A percentile compares a stretch with the other conserved stretches of the same genome.
These are phyloP conservation scores for Petunia hybrid DNA, from an alignment of 305 asterid species.

Conservation along the genomic window DNA sequence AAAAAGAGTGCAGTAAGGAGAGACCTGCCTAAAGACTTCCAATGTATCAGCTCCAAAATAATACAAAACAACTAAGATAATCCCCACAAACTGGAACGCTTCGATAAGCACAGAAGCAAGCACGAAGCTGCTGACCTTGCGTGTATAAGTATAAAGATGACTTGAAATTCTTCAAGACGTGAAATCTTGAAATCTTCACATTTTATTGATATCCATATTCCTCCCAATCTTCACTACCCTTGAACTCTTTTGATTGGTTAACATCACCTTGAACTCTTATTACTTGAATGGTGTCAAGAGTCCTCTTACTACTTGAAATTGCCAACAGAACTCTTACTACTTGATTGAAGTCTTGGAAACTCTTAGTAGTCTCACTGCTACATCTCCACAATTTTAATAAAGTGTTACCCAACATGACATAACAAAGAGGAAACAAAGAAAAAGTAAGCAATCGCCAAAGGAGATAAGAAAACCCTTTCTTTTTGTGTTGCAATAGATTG, in stretches of 20 bases:
- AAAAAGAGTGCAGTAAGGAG: constrained; percentile 27
- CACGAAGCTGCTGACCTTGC: constrained; percentile 94
- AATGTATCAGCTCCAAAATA: constrained; percentile 1
- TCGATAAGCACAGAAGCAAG: constrained; percentile 73
- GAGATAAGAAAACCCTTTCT: neutral
- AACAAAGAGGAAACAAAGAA: constrained; percentile 33
- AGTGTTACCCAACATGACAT: constrained; percentile 47
- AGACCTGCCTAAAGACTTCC: constrained; percentile 24
- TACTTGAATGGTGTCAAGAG: constrained; percentile 51
- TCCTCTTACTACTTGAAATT: constrained; percentile 44
- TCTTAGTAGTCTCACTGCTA: constrained; percentile 68
- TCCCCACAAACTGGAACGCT: constrained; percentile 47
- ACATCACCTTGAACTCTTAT: constrained; percentile 84
- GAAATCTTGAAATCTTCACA: constrained; percentile 88
- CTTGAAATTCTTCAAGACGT: constrained; percentile 90
- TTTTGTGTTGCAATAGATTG: neutral
- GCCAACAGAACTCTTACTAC: constrained; percentile 57
- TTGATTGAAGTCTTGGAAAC: constrained; percentile 62
- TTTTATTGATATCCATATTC: constrained; percentile 70
- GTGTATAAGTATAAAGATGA: constrained; percentile 66
- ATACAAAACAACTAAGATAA: constrained; percentile 25
- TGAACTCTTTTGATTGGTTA: constrained; percentile 18
- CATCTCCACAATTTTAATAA: constrained; percentile 64
- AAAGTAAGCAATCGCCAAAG: neutral
- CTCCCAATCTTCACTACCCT: constrained; percentile 81